Base-by-base conservation (phyloP, 805 yeast genomes). In the Candida silvicultrix region DNA sequence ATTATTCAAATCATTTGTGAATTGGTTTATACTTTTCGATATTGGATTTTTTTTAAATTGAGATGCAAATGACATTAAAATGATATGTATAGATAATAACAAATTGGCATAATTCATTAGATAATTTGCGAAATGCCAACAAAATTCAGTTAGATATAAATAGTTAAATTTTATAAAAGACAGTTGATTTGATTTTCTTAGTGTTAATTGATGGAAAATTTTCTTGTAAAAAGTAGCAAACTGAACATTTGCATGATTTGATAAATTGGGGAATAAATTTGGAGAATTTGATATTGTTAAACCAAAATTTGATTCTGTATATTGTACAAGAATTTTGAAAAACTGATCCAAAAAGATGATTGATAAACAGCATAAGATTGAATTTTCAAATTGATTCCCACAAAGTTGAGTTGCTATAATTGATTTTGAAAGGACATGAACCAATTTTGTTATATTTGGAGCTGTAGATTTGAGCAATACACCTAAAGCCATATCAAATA, bases 21-120 rank as follows among this genome's bases (percentile, higher is more conserved):
- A 39, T n/a, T 58, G 60, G 25, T 59, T 57, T 12, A 59, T 45
- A 20, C 51, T 52, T 41, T 50, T 56, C 28, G 62, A 52, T 19
- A 59, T 50, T 42, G 54, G 49, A 22, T 56, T 58, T 18, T 54
- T 55, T 25, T 51, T 58, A 44, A 52, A 55, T 34, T 50, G 50
- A 16, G 61, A 44, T 8, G 62, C 47, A 35, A 57, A 50, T 18
- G 54, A 53, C 42, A 59, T 52, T 2, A 56, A 47, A 8, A 58
- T 48, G 28, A 59, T 53, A 31, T 59, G 61, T 22, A 54, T 53
- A 3, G 60, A 52, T 15, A 59, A 40, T 5, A 54, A 20, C 14
- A 59, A 46, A 40, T 58, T 58, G 16, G 46, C 38, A 23, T 45
- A 48, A 29, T 21, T 42, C 34, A 44, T n/a, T 8, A 35, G 2